Evolutionary conservation across 257 asterid species (phyloP), one percentile per base, ranked within the genome.

Genomic region (Penstemon newberryi): DNA sequence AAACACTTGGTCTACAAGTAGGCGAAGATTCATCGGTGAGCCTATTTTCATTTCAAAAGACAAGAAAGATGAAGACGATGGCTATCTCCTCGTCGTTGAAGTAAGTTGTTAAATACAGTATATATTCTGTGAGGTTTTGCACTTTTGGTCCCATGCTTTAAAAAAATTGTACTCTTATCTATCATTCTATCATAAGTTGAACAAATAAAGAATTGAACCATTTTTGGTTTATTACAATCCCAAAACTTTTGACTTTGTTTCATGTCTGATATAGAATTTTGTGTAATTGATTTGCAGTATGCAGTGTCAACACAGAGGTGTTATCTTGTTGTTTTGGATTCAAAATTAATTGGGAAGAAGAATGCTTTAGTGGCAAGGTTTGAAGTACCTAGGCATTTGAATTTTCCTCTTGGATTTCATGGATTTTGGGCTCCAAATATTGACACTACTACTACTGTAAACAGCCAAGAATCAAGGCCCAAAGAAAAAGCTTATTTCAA

Each of bases 401-500:
- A 87, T 83, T 93, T 90, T 58, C 96, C 97, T 56, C 82, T 93
- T 8, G 98, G 98, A 8, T 93, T 93, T 77, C 97, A 93, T 78
- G 97, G 96, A 63, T 87, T 93, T 70, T 90, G 97, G 96, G 90
- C 87, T 49, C 84, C 88, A 49, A 2, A 33, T 18, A 25, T 25
- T 25, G 62, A 38, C 1, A 15, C 41, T 6, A 4, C 9, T 3
- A 42, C 15, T 7, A 1, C 58, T 8, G 4, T 54, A 0, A 41
- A 39, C 4, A 18, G 41, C 72, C 56, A 13, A 7, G 36, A 68
- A 41, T 18, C 69, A 9, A 50, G 49, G 57, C 70, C 74, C 3
- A 15, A 51, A 13, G 68, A 25, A 15, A 64, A 76, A 8, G 6
- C 18, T 3, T 53, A 46, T 18, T 41, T 59, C 11, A n/a, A 40